Base-by-base conservation (phyloP, 2,329 filamentous ascomycete species). In the Nothophoma quercina region DNA sequence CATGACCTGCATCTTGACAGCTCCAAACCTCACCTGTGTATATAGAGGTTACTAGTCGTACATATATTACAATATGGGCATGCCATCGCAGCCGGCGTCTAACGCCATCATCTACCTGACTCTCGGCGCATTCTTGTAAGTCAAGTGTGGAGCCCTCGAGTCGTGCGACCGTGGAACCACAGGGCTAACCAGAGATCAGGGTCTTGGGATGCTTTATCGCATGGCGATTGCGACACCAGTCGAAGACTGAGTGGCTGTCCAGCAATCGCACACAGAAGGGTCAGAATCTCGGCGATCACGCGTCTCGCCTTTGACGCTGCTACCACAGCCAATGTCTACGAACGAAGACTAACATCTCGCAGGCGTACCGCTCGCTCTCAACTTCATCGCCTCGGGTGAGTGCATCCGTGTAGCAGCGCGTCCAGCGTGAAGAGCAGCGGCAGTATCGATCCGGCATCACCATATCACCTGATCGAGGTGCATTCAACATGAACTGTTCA, bases 331-430 rank as follows among this genome's bases (percentile, higher is more conserved):
- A 18, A 16, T 19, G 9, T 38, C 4, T 22, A 39, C n/a, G 40
- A 49, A 34, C 18, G 46, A 63, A 74, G 9, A 45, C 58, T 63
- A 55, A 77, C 68, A 35, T 18, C 46, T 25, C 54, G 18, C 67
- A 95, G 90, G 88, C 62, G 78, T 91, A 61, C 90, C 90, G 65
- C 79, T 95, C 76, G 89, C 90, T 75, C 82, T 95, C 72, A 95
- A 95, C 79, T 95, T 95, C 80, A 90, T 95, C 79, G 90, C 90
- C 75, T 91, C 90, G 80, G 89, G 90, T 95, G 86, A 93, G 90
- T 93, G 76, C 68, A 75, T 57, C 51, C 55, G 55, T 62, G 73
- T 72, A 70, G 69, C 68, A 50, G 54, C 57, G 67, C 63, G 65
- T 73, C 65, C 66, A 64, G 74, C 58, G 57, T 67, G 64, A 80